phyloP scores from a whole-genome alignment of 306 rosid species.

The Malus sylvestris region DNA sequence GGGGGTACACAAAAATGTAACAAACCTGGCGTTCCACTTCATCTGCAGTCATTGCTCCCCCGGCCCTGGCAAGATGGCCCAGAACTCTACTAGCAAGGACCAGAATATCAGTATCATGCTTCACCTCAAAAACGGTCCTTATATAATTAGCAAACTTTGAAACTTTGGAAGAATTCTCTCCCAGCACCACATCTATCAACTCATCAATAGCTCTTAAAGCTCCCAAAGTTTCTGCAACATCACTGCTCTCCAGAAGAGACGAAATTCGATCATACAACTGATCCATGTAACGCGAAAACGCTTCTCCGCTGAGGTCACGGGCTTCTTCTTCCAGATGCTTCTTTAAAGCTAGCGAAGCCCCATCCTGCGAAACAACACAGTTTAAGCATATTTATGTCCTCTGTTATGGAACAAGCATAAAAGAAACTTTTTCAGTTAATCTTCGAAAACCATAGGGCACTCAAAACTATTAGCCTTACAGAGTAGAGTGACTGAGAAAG shows the following conservation, averaged over 20 bases:
- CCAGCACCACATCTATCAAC: conserved; percentile 85
- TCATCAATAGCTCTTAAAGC: conserved; percentile 96
- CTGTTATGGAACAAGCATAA: not conserved
- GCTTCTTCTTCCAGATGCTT: conserved; percentile 92
- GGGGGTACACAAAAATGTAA: not conserved
- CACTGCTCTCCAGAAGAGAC: conserved; percentile 62
- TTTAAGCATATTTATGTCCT: not conserved
- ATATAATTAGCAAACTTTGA: conserved; percentile 80
- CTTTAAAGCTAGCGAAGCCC: conserved; percentile 68
- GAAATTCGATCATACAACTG: conserved; percentile 86
- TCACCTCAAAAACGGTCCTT: conserved; percentile 72
- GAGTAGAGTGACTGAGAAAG: not conserved
- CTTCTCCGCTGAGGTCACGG: conserved; percentile 88
- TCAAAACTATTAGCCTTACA: not conserved
- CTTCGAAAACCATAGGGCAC: not conserved
- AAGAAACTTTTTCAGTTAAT: not conserved
- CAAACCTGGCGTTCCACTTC: conserved; percentile 94
- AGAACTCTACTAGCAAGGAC: conserved; percentile 90
- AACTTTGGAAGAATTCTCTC: conserved; percentile 92
- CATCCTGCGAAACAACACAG: conserved; percentile 44
- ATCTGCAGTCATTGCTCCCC: conserved; percentile 98
- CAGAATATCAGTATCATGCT: conserved; percentile 86
- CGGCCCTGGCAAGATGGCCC: conserved; percentile 94
- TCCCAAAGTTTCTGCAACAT: conserved; percentile 79
- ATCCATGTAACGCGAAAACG: conserved; percentile 90